These are phyloP conservation scores for Flaveria bidentis DNA, from an alignment of 129 eudicot genomes.

Conservation along the genomic window DNA sequence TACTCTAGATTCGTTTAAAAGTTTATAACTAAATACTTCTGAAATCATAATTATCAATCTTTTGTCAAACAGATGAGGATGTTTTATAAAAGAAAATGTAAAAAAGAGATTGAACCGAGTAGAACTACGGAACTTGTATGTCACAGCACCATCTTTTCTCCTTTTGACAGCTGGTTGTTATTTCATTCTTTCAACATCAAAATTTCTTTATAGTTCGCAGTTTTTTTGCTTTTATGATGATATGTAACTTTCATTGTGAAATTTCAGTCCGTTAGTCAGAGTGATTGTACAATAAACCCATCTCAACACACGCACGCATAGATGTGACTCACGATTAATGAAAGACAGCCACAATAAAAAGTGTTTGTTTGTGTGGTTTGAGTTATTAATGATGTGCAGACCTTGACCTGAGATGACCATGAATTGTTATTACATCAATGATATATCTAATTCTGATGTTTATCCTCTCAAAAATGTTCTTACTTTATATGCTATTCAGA, in stretches of 20 bases:
- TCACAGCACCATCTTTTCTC: slow-evolving; percentile 20
- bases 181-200: slow-evolving; percentile 5
- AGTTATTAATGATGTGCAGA: slow-evolving; percentile 33
- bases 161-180: slow-evolving; percentile 13
- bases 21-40: not conserved
- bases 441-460: not conserved
- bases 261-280: slow-evolving; percentile 31
- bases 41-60: not conserved
- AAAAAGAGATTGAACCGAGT: not conserved
- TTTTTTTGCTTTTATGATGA: slow-evolving; percentile 18
- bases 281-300: slow-evolving; percentile 27
- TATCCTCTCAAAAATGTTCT: too few relatives aligned
- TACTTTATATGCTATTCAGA: too few relatives aligned
- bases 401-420: slow-evolving; percentile 11
- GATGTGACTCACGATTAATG: slow-evolving; percentile 40
- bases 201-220: not conserved
- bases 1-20: too few relatives aligned
- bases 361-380: slow-evolving; percentile 36
- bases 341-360: slow-evolving; percentile 38
- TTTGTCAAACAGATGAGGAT: not conserved
- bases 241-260: slow-evolving; percentile 31
- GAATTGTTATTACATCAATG: not conserved
- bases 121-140: not conserved
- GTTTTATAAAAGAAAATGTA: not conserved
- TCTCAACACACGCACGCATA: slow-evolving; percentile 37